Base-by-base conservation (phyloP, 208 protist species). In the Tritrichomonas foetus region DNA sequence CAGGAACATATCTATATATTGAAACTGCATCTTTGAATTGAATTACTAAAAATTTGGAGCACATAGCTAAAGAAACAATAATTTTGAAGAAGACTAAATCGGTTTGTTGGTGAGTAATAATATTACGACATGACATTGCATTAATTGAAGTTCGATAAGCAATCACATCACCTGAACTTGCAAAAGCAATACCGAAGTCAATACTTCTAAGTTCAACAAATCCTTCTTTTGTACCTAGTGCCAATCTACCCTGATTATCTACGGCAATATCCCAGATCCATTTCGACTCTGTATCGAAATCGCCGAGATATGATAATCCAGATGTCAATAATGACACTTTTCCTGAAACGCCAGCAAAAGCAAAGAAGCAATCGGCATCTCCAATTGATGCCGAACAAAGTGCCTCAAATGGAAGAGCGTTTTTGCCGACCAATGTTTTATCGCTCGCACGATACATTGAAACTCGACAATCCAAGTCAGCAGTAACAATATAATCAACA, bases 201-300 rank as follows among this genome's bases (percentile, higher is more conserved):
- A 89, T 89, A 30, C 47, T 89, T 53, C 78, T 8, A 57, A 89
- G 27, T 89, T 89, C 78, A 57, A 89, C 78, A 39, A 39, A 89
- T 33, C 78, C 78, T 89, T 89, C 78, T 3, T 39, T 25, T 89
- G 78, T 89, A 39, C 47, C 78, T 27, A 89, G 33, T 39, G 78
- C 78, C 53, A 89, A 20, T 57, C 78, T 57, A 14, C 78, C 78
- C 33, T 49, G 41, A 14, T 89, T 53, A 36, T 89, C 78, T 57
- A 89, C 78, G 36, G 41, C 78, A 33, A 89, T 89, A n/a, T 89
- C 78, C 78, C 78, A 89, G 30, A 89, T 57, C 78, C 78, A 89
- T 20, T 89, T 36, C 33, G 41, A 53, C 11, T 49, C 78, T 27
- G 16, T 89, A 27, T 89, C n/a, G 47, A 89, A 89, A 47, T 89